Base-by-base conservation (phyloP, 2,329 filamentous ascomycete species). In the Penicillium sp. region DNA sequence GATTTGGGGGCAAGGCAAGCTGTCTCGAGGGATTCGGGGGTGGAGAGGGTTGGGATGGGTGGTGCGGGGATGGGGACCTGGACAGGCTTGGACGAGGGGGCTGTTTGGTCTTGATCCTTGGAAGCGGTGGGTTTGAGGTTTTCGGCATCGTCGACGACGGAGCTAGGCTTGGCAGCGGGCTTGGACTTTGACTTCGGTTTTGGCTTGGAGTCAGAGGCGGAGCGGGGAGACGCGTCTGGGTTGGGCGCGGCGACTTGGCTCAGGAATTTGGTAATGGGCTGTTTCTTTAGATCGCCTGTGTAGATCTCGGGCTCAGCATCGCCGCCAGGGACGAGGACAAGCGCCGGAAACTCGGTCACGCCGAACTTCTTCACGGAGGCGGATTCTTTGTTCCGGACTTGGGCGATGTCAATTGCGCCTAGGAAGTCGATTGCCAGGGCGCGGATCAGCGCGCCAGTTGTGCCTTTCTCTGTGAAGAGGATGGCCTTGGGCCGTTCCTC, bases 401-500 rank as follows among this genome's bases (percentile, higher is more conserved):
- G 93, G 8, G 85, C 93, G 34, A 99, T 80, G 3, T 83, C 81
- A 59, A 97, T 84, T 52, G 84, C 84, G 34, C 87, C 91, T 26
- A 94, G 80, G 73, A 93, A 99, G 70, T 97, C 94, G 65, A 97
- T 91, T 7, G 94, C 92, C 50, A 97, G 74, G 57, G 91, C 87
- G 72, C 89, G 89, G 60, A 97, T 76, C 23, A 96, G 79, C 10
- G 91, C 84, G 69, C 90, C 93, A 0, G 90, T 93, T 6, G 88
- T 87, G 19, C 91, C 91, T 78, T 97, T 99, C 53, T 96, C 90
- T 2, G 90, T 95, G 74, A 99, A 97, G 3, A 99, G 78, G 32
- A 99, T 85, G 0, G 89, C 92, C 78, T 96, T 97, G 46, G 91
- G 84, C 11, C 81, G 83, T 18, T 88, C 83, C 56, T 85, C 86